Evolutionary conservation across 2,329 filamentous ascomycete species (phyloP), one percentile per base, ranked within the genome.

Genomic region (Didymella lethalis): DNA sequence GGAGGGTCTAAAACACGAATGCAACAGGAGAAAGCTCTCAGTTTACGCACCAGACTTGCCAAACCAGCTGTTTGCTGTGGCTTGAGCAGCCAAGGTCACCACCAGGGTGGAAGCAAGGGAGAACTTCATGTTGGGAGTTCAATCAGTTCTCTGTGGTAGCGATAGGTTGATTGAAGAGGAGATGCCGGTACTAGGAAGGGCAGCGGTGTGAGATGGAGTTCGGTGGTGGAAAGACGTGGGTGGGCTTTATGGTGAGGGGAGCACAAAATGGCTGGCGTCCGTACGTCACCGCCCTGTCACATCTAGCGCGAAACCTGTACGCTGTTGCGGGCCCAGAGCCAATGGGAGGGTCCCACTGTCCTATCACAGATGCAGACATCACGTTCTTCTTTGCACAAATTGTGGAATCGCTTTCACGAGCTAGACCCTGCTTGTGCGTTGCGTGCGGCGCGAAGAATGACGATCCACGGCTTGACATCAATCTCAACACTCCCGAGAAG

Each of bases 1-100:
- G 12, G 18, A 40, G 11, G 29, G 32, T 23, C 25, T 46, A 26
- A 46, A 18, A 45, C 34, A 50, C 25, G 18, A 41, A 18, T 48
- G 34, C 11, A 45, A 40, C 41, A 36, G 38, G 64, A 34, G 66
- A 56, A 58, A 45, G 25, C 6, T 49, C 63, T 54, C 64, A 72
- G 65, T 63, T 43, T 69, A 75, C 90, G 71, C 85, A 96, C 93
- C 90, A 74, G 92, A 83, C 79, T 92, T 95, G 75, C 86, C 87
- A 75, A 96, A 93, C 93, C 93, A 97, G 78, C 81, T 90, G 81
- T 89, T 93, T 65, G 88, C 91, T 64, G 86, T 88, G 63, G 84
- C 85, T 73, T 91, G 86, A 40, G 89, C 86, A 74, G 90, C 89
- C 58, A 96, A 81, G 71, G 87, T 86, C 74, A 91, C 83, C 72